phyloP scores from a whole-genome alignment of 805 yeast genomes.

The Priceomyces castillae region DNA sequence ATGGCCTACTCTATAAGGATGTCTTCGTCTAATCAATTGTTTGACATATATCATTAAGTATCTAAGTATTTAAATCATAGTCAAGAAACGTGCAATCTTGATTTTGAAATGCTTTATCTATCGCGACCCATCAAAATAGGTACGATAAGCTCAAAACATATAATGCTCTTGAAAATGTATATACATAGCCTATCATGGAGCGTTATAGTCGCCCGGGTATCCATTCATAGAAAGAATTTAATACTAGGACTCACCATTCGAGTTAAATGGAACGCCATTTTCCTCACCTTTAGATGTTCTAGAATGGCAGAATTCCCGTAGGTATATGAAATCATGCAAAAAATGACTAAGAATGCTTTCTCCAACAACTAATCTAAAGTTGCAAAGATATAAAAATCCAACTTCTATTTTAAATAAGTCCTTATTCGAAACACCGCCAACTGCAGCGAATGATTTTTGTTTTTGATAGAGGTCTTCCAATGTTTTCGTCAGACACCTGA shows the following conservation, averaged over 20 bases:
- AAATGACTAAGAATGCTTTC: constrained; percentile 34
- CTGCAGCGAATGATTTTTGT: constrained; percentile 40
- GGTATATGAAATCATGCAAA: constrained; percentile 26
- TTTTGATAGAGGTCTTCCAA: constrained; percentile 43
- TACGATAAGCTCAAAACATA: neutral
- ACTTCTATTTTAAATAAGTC: constrained; percentile 40
- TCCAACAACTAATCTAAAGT: constrained; percentile 36
- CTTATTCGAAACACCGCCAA: constrained; percentile 38
- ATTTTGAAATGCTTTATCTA: neutral
- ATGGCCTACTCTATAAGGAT: neutral
- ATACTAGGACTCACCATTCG: no score
- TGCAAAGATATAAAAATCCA: constrained; percentile 38
- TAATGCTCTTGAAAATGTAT: no score
- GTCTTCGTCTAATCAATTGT: neutral
- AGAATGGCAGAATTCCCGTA: constrained; percentile 23
- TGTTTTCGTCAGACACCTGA: constrained; percentile 41
- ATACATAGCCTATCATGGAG: no score
- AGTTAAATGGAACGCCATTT: neutral
- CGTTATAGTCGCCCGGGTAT: no score
- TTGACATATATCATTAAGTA: neutral
- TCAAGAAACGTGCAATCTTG: neutral
- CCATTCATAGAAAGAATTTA: no score
- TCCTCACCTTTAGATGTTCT: neutral
- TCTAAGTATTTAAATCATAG: neutral
- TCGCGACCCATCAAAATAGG: neutral